Base-by-base conservation (phyloP, 768 basidiomycete species). In the Panaeolus cyanescens region DNA sequence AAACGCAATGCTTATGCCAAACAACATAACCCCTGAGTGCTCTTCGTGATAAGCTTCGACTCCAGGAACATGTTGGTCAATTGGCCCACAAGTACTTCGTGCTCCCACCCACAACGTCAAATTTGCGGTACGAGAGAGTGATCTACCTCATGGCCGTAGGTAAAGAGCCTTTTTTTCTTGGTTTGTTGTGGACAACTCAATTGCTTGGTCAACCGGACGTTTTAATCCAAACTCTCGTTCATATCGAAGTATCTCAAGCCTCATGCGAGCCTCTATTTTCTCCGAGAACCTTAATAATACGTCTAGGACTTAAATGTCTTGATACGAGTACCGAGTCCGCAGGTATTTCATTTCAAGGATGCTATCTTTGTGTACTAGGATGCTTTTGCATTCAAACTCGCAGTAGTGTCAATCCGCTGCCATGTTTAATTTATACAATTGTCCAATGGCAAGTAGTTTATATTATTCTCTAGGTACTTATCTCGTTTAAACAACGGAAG, bases 361-460 rank as follows among this genome's bases (percentile, higher is more conserved):
- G 45, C 25, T 50, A 50, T 50, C 45, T 50, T 50, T 50, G n/a
- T n/a, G n/a, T n/a, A n/a, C n/a, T n/a, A n/a, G n/a, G n/a, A 50
- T 28, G 15, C 19, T 28, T 4, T 13, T 28, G 3, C 17, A 50
- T 50, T 50, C 45, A 30, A 50, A 28, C 30, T 25, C 45, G 25
- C 25, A 50, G 45, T 13, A 50, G 25, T 50, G 19, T 42, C 39
- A 42, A 42, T 42, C 19, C n/a, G n/a, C n/a, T n/a, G n/a, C n/a
- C n/a, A n/a, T n/a, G n/a, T n/a, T n/a, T n/a, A n/a, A n/a, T n/a
- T n/a, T n/a, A n/a, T n/a, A n/a, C n/a, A n/a, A n/a, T n/a, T n/a
- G n/a, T n/a, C n/a, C n/a, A n/a, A n/a, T n/a, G n/a, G n/a, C n/a
- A n/a, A n/a, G n/a, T n/a, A n/a, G n/a, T n/a, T n/a, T n/a, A n/a